These are phyloP conservation scores for Hypholoma fasciculare DNA, from an alignment of 768 basidiomycete genomes.

Conservation along the genomic window DNA sequence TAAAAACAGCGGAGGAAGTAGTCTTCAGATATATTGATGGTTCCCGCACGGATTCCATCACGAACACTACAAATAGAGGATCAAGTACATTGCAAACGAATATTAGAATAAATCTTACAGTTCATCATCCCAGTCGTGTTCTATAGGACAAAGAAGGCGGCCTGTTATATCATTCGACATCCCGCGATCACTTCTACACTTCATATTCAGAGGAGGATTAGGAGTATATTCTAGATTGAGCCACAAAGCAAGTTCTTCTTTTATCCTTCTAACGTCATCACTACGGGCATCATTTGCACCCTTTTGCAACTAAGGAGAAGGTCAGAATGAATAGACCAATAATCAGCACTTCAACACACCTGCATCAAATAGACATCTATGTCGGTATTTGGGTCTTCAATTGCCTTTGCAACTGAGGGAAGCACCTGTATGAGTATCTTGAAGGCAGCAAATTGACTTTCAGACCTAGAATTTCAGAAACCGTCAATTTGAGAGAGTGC, in stretches of 20 bases:
- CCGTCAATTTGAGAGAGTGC: too few species aligned
- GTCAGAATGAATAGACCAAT: not conserved
- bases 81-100: not conserved
- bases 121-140: not conserved
- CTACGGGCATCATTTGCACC: not conserved
- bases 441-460: not conserved
- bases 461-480: not conserved
- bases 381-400: not conserved
- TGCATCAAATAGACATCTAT: not conserved
- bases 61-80: not conserved
- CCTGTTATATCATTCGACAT: not conserved
- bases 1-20: too few species aligned
- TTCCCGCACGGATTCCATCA: not conserved
- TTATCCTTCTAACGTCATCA: not conserved
- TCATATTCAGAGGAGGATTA: not conserved
- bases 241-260: conserved; percentile 1
- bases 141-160: not conserved
- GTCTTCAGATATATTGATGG: too few species aligned
- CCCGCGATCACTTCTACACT: not conserved
- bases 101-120: not conserved
- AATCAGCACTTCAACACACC: too few species aligned
- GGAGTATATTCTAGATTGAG: not conserved
- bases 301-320: not conserved
- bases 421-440: not conserved
- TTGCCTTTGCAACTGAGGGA: not conserved